These are phyloP conservation scores for Lachnellula subtilissima DNA, from an alignment of 2,329 filamentous ascomycete genomes.

Conservation along the genomic window DNA sequence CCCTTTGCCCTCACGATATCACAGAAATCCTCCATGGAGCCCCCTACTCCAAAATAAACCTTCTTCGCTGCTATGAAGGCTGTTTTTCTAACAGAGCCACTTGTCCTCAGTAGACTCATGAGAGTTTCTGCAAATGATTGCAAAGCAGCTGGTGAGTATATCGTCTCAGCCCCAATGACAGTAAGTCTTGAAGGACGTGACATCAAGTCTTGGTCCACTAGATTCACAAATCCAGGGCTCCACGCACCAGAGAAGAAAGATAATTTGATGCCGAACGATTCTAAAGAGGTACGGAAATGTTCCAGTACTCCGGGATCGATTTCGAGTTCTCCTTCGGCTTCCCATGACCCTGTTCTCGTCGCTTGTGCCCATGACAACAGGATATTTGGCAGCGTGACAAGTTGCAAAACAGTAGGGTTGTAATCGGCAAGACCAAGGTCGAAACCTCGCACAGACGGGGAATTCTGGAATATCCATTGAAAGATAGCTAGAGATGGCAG, in stretches of 20 bases:
- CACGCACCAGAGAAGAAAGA: conserved; percentile 72
- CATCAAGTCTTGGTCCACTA: conserved; percentile 39
- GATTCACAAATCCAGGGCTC: conserved; percentile 58
- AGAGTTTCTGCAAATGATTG: conserved; percentile 64
- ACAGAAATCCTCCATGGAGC: conserved; percentile 72
- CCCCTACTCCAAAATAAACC: conserved; percentile 80
- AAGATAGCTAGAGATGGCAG: conserved; percentile 69
- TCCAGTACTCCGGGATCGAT: conserved; percentile 43
- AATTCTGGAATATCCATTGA: conserved; percentile 45
- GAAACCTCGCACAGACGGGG: conserved; percentile 31
- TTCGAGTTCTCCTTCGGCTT: conserved; percentile 31
- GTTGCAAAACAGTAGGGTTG: conserved; percentile 70
- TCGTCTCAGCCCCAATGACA: conserved; percentile 73
- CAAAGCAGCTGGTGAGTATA: conserved; percentile 72
- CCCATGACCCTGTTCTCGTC: conserved; percentile 18
- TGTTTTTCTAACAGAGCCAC: conserved; percentile 30
- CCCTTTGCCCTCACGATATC: conserved; percentile 46
- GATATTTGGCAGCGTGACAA: conserved; percentile 76
- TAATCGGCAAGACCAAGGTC: conserved; percentile 71
- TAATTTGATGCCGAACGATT: conserved; percentile 47
- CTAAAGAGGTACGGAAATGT: conserved; percentile 54
- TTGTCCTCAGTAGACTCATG: conserved; percentile 48
- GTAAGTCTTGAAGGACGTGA: conserved; percentile 35
- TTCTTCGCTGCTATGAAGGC: conserved; percentile 72
- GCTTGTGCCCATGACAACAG: conserved; percentile 57